Evolutionary conservation across 257 asterid species (phyloP).

Genomic region (Cruciata laevipes): DNA sequence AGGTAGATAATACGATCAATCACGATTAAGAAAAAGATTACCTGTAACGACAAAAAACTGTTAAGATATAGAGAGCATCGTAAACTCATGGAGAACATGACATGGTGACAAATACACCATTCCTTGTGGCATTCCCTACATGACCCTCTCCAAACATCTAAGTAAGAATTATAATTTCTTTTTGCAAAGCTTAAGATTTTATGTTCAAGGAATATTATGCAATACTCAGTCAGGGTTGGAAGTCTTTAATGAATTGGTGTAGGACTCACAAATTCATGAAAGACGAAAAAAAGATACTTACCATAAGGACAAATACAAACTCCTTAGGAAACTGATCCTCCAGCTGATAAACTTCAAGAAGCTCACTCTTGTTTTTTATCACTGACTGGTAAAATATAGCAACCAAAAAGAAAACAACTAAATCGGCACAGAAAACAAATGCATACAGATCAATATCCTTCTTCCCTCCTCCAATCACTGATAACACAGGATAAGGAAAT

Average conservation of each 20-base stretch:
- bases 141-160: background rate
- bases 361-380: constrained; percentile 72
- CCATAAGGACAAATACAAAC: constrained; percentile 82
- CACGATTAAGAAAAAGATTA: constrained; percentile 84
- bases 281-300: constrained; percentile 27
- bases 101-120: background rate
- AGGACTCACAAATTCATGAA: constrained; percentile 1
- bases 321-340: constrained; percentile 98
- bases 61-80: background rate
- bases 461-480: constrained; percentile 91
- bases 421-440: constrained; percentile 85
- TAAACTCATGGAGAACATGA: background rate
- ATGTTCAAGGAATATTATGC: background rate
- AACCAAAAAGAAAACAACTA: constrained; percentile 84
- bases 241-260: background rate
- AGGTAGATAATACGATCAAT: constrained; percentile 92
- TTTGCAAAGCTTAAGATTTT: background rate
- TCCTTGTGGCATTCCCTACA: constrained; percentile 9
- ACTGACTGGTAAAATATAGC: constrained; percentile 87
- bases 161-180: background rate
- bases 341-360: constrained; percentile 92
- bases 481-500: constrained; percentile 64
- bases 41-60: constrained; percentile 45
- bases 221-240: background rate
- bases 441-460: constrained; percentile 94